phyloP scores from a whole-genome alignment of 768 basidiomycete species.

The Tylopilus rubrobrunneus region DNA sequence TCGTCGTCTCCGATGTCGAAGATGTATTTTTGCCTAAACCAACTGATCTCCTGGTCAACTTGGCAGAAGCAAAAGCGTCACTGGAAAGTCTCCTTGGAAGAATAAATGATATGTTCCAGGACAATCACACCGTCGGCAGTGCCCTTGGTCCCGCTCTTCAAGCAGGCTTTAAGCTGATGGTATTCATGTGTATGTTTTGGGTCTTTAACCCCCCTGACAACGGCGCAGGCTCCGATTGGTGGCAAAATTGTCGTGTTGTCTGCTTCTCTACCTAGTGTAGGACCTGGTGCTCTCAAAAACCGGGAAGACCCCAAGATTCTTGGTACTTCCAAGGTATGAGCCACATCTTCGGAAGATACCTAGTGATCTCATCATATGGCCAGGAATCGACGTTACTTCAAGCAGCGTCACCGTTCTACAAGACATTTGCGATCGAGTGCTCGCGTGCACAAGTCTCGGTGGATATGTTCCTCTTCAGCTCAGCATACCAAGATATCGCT shows the following conservation, averaged over 20 bases:
- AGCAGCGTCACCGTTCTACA: conserved; percentile 94
- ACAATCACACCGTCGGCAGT: conserved; percentile 89
- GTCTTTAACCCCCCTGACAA: neutral
- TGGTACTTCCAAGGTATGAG: conserved; percentile 80
- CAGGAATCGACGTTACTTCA: conserved; percentile 91
- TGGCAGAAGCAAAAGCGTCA: conserved; percentile 76
- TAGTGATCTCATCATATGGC: conserved; percentile 1
- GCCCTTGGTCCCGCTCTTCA: conserved; percentile 94
- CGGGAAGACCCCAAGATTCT: conserved; percentile 95
- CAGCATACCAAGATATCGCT: conserved; percentile 92
- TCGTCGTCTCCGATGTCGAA: conserved; percentile 95
- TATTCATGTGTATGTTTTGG: conserved; percentile 27
- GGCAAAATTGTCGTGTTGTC: conserved; percentile 91
- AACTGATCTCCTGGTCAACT: conserved; percentile 91
- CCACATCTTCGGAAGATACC: neutral
- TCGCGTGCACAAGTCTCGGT: conserved; percentile 96
- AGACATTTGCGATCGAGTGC: conserved; percentile 98
- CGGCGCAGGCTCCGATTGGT: conserved; percentile 75
- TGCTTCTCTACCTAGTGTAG: conserved; percentile 80
- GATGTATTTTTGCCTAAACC: conserved; percentile 98
- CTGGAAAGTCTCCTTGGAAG: conserved; percentile 79
- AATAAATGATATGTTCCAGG: conserved; percentile 96
- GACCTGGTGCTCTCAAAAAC: conserved; percentile 90
- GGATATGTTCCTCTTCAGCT: conserved; percentile 98
- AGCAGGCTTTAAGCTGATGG: conserved; percentile 94